A percentile compares a stretch with the other conserved stretches of the same genome.
Conservation (phyloP, 2,329 filamentous ascomycete genomes). For the Talaromyces sp. region DNA sequence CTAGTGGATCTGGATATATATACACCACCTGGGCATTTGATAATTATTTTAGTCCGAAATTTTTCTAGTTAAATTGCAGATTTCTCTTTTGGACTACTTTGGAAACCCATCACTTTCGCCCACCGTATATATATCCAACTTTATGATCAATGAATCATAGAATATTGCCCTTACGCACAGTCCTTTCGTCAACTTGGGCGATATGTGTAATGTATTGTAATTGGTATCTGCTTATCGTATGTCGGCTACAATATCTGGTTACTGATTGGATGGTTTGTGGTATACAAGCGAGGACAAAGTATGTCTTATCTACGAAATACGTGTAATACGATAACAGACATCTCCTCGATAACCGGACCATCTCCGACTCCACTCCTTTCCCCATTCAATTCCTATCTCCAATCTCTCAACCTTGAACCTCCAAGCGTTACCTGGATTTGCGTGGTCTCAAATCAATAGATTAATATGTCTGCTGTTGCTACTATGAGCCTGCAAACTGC, state of each 20-base stretch:
- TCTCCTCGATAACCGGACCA: background rate
- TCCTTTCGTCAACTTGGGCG: background rate
- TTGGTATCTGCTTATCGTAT: background rate
- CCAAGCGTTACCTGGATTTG: background rate
- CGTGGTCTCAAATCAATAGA: no score
- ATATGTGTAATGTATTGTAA: background rate
- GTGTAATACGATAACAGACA: background rate
- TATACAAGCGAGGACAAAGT: background rate
- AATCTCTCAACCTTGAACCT: background rate
- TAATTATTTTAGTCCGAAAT: background rate
- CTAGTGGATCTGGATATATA: conserved; percentile 20
- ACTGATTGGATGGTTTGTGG: background rate
- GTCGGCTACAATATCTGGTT: background rate
- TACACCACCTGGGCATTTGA: background rate
- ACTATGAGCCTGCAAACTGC: conserved; percentile 5
- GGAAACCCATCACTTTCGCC: no score
- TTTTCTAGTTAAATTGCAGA: background rate
- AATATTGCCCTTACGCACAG: background rate
- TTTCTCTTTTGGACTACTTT: no score
- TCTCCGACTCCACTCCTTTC: background rate
- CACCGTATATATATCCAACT: no score
- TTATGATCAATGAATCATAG: background rate
- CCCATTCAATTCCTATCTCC: background rate
- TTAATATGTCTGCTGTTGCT: background rate
- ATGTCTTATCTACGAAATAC: background rate